Base-by-base conservation (phyloP, 2,329 filamentous ascomycete genomes). In the Colletotrichum sp. region DNA sequence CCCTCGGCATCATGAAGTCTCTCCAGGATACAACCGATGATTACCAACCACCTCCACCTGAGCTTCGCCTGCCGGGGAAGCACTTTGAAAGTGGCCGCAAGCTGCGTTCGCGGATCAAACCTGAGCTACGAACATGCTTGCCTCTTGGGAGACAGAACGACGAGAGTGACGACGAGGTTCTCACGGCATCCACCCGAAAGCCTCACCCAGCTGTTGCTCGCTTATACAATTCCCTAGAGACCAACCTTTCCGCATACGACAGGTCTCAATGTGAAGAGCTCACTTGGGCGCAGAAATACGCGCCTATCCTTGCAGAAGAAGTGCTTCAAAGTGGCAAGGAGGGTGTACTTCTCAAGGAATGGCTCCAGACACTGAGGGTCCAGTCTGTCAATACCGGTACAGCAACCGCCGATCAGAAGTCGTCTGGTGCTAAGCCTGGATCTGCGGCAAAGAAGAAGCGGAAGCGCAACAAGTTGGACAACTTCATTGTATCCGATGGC, bases 271-370 rank as follows among this genome's bases (percentile, higher is more conserved):
- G 94, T 79, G 96, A 99, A 81, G 88, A 87, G 3, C 85, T 90
- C 32, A 85, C 92, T 10, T 99, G 97, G 97, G 84, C 89, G 3
- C 93, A 96, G 55, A 98, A 99, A 81, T 98, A 99, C 84, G 92
- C 94, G 1, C 97, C 97, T 0, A 85, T 84, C 30, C 87, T 85
- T 44, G 92, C 95, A 4, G 87, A 87, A 6, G 92, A 96, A 74
- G 93, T 99, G 1, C 87, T 99, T 13, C 96, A 98, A 80, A 83
- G 87, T 18, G 93, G 94, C 4, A 90, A 88, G 60, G 95, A 98
- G 82, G 92, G 92, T 2, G 81, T 88, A 3, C 86, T 96, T 10
- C 85, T 99, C 28, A 93, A 92, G 73, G 92, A 96, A 75, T 99
- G 97, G 97, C 87, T 99, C 9, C 89, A 91, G 74, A 92, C 90